Conservation (phyloP, 1,139 yeast genomes). For the Sugiyamaella paludigena region DNA sequence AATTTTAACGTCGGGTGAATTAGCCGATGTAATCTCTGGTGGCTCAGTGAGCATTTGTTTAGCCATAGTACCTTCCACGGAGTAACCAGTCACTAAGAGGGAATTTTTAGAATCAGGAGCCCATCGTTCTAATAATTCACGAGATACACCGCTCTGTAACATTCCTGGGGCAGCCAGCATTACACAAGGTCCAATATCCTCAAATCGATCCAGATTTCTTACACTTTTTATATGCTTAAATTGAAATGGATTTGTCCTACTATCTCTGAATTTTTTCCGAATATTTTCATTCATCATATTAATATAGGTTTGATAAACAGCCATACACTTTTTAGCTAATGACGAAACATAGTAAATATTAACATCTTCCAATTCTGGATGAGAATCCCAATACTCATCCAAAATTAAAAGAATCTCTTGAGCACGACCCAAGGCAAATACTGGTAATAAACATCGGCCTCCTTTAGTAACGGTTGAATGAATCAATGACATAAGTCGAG, state of each 20-base stretch:
- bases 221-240: constrained; percentile 83
- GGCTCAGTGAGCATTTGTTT: constrained; percentile 87
- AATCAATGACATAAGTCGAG: constrained; percentile 71
- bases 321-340: constrained; percentile 93
- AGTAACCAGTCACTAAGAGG: constrained; percentile 88
- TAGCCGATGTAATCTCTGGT: constrained; percentile 73
- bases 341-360: constrained; percentile 90
- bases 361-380: constrained; percentile 77
- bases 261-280: constrained; percentile 71
- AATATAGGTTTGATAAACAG: constrained; percentile 93
- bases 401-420: constrained; percentile 85
- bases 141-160: constrained; percentile 92
- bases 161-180: constrained; percentile 97
- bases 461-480: constrained; percentile 85
- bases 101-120: constrained; percentile 94
- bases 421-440: constrained; percentile 94
- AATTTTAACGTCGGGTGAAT: constrained; percentile 75
- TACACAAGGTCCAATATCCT: constrained; percentile 94
- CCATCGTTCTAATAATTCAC: constrained; percentile 92
- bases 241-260: constrained; percentile 80
- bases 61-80: constrained; percentile 98
- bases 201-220: constrained; percentile 76
- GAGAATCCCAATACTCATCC: constrained; percentile 90
- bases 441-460: constrained; percentile 90
- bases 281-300: constrained; percentile 96